Evolutionary conservation across 345 rosid genomes (phyloP).

Genomic region (thale cress (Arabidopsis thaliana)): TAIR10.1 NC_003076.8:20736501-20737000

Average conservation of each 20-base stretch:
- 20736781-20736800: conserved; percentile 31
- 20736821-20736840: conserved; percentile 57
- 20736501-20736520: conserved; percentile 67
- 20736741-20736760: conserved; percentile 46
- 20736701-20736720: conserved; percentile 56
- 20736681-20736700: conserved; percentile 61
- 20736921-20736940: conserved; percentile 41
- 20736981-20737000: not conserved
- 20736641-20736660: conserved; percentile 53
- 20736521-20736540: conserved; percentile 69
- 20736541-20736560: conserved; percentile 63
- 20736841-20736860: conserved; percentile 42
- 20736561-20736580: conserved; percentile 6
- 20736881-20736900: conserved; percentile 38
- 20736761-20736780: conserved; percentile 42
- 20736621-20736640: conserved; percentile 16
- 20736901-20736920: conserved; percentile 52
- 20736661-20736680: conserved; percentile 66
- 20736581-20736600: not conserved
- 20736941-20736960: conserved; percentile 68
- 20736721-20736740: conserved; percentile 40
- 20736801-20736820: conserved; percentile 48
- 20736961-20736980: conserved; percentile 61
- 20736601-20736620: not conserved
- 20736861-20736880: conserved; percentile 29